Percentiles rank a stretch among this genome's conserved stretches.
These are phyloP conservation scores for Colletotrichum caudatum DNA, from an alignment of 2,329 filamentous ascomycete genomes.

Conservation along the genomic window DNA sequence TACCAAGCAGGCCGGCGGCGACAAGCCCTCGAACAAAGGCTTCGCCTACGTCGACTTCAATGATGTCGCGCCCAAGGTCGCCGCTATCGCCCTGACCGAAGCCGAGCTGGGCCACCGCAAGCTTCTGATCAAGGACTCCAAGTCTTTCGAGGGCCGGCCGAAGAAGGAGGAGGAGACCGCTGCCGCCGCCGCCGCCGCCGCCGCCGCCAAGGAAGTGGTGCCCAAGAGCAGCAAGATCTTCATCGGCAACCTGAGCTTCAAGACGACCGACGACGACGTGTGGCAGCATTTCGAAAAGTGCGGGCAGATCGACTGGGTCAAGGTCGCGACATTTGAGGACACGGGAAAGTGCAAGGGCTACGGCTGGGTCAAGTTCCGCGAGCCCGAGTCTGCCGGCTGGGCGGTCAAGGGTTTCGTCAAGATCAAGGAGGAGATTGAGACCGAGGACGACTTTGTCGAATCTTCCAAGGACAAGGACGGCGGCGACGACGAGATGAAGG, in stretches of 20 bases:
- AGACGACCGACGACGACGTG: slow-evolving; percentile 83
- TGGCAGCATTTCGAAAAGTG: slow-evolving; percentile 86
- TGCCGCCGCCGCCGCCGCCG: slow-evolving; percentile 46
- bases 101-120: slow-evolving; percentile 80
- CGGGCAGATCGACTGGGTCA: slow-evolving; percentile 83
- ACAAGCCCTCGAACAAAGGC: slow-evolving; percentile 79
- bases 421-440: slow-evolving; percentile 74
- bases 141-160: slow-evolving; percentile 90
- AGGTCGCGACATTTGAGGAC: slow-evolving; percentile 96
- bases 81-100: slow-evolving; percentile 90
- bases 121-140: slow-evolving; percentile 93
- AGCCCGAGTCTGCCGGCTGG: slow-evolving; percentile 78
- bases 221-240: slow-evolving; percentile 84
- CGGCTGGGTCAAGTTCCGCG: slow-evolving; percentile 92
- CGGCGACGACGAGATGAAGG: slow-evolving; percentile 51
- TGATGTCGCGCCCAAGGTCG: slow-evolving; percentile 74
- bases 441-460: slow-evolving; percentile 69
- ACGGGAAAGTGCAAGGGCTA: slow-evolving; percentile 98
- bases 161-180: slow-evolving; percentile 66
- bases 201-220: slow-evolving; percentile 50
- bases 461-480: slow-evolving; percentile 59
- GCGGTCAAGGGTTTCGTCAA: slow-evolving; percentile 83
- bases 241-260: slow-evolving; percentile 89
- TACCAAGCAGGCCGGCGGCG: slow-evolving; percentile 61
- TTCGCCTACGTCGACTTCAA: slow-evolving; percentile 97